These are phyloP conservation scores for Smithsoniella earleae DNA, from an alignment of 163 green algal genomes.

Conservation along the genomic window DNA sequence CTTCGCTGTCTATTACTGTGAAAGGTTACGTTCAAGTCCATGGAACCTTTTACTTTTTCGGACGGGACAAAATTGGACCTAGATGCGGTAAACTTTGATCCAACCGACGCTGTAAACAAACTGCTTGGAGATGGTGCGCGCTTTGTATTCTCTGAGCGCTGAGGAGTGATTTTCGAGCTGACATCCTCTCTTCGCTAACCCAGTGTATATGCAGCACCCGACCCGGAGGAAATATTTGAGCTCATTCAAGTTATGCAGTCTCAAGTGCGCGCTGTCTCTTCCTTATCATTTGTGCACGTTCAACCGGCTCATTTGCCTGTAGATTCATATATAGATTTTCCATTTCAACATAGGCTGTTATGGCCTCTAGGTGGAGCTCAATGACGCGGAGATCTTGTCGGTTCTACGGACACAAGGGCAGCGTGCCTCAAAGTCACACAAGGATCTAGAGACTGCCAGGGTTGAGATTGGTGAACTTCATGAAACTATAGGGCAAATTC, in stretches of 20 bases:
- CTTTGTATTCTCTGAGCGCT: not conserved
- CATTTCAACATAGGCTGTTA: no score
- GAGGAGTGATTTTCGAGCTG: not conserved
- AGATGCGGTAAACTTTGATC: slow-evolving; percentile 20
- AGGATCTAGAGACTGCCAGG: slow-evolving; percentile 12
- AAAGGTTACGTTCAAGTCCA: not conserved
- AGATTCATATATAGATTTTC: not conserved
- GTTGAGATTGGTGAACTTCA: not conserved
- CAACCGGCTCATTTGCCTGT: not conserved
- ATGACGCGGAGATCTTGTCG: slow-evolving; percentile 23
- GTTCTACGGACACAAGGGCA: slow-evolving; percentile 13
- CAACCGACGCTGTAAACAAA: slow-evolving; percentile 5
- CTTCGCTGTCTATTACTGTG: no score
- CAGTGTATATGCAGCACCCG: slow-evolving; percentile 7
- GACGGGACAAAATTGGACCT: slow-evolving; percentile 21
- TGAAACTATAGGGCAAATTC: not conserved
- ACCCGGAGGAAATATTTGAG: slow-evolving; percentile 27
- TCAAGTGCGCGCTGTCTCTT: not conserved
- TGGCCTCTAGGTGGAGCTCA: not conserved
- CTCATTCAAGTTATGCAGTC: slow-evolving; percentile 23
- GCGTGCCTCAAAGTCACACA: not conserved
- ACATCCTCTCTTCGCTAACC: not conserved
- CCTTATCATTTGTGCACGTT: not conserved
- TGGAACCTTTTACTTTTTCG: not conserved
- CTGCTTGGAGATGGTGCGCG: slow-evolving; percentile 13